phyloP scores from a whole-genome alignment of 345 rosid species.

The Hibiscus syriacus region DNA sequence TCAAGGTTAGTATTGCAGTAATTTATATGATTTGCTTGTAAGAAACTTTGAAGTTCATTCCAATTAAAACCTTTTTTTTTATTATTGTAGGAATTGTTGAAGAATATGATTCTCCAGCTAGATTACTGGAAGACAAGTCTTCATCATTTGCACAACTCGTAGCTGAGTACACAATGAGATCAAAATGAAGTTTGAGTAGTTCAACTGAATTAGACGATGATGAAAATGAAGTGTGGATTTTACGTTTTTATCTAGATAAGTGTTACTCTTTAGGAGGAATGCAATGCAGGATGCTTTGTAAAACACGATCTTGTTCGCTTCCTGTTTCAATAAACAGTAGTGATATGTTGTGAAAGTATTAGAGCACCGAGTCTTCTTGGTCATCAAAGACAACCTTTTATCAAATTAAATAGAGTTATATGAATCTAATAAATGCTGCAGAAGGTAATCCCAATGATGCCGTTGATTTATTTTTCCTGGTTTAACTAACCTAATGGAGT shows the following conservation, averaged over 20 bases:
- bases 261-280: not conserved
- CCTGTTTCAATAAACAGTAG: not conserved
- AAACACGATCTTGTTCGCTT: not conserved
- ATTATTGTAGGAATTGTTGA: conserved; percentile 47
- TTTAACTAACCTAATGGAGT: too few species aligned
- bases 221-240: not conserved
- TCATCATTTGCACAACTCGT: conserved; percentile 76
- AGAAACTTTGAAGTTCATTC: not conserved
- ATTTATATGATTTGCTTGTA: too few species aligned
- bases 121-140: conserved; percentile 50
- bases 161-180: conserved; percentile 59
- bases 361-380: not conserved
- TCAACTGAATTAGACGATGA: not conserved
- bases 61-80: not conserved
- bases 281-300: not conserved
- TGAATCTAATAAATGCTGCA: too few species aligned
- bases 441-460: too few species aligned
- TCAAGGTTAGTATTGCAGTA: conserved; percentile 23
- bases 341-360: not conserved
- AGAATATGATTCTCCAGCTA: conserved; percentile 57
- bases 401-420: too few species aligned
- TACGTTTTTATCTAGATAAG: not conserved
- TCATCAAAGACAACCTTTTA: not conserved
- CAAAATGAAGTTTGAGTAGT: conserved; percentile 35
- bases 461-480: too few species aligned